Evolutionary conservation across 148 eudicot species (phyloP).

Genomic region (Fagopyrum homotropicum): DNA sequence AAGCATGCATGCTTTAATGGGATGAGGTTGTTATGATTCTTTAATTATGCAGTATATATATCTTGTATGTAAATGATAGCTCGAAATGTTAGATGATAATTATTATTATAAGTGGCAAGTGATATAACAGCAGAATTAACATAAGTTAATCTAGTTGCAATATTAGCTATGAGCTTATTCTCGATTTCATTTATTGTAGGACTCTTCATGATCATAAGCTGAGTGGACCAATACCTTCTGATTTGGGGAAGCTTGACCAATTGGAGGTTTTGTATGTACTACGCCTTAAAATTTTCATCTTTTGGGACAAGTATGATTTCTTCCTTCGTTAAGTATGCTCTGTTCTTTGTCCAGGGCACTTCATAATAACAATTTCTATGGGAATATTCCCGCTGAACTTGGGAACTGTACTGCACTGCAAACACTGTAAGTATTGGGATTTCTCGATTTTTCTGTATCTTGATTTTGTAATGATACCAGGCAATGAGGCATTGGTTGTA

Average conservation of each 20-base stretch:
- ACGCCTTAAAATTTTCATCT: slow-evolving; percentile 11
- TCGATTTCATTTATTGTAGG: slow-evolving; percentile 30
- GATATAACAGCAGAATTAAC: not conserved
- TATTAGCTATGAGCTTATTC: not conserved
- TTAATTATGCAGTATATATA: too few species aligned
- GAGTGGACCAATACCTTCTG: slow-evolving; percentile 85
- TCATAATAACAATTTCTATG: slow-evolving; percentile 79
- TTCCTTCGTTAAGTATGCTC: not conserved
- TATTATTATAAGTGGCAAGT: not conserved
- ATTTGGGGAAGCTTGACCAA: slow-evolving; percentile 81
- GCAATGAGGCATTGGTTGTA: too few species aligned
- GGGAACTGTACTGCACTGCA: slow-evolving; percentile 83
- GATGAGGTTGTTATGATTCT: too few species aligned
- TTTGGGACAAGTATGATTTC: slow-evolving; percentile 14
- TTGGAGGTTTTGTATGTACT: slow-evolving; percentile 75
- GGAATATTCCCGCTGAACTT: slow-evolving; percentile 79
- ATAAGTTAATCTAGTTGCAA: not conserved
- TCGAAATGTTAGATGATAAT: not conserved
- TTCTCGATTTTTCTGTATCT: too few species aligned
- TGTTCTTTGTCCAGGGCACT: slow-evolving; percentile 58
- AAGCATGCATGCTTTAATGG: too few species aligned
- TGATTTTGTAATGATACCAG: too few species aligned
- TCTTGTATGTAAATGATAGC: too few species aligned
- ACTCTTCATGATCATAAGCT: slow-evolving; percentile 81
- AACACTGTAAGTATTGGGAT: slow-evolving; percentile 61